Evolutionary conservation across 108 stramenopile species (phyloP).

Genomic region (Nitzschia inconspicua): DNA sequence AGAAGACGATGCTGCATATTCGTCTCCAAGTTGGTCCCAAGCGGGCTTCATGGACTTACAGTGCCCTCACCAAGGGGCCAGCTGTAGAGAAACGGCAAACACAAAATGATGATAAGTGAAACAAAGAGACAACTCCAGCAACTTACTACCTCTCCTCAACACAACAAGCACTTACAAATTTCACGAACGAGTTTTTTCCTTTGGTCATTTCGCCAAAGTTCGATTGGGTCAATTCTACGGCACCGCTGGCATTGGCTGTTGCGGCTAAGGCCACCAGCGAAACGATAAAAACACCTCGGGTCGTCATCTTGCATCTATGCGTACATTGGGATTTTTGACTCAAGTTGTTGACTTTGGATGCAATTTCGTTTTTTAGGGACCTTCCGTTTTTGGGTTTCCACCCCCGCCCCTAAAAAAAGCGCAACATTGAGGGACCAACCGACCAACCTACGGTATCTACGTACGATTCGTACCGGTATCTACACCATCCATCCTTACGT

Average conservation of each 20-base stretch:
- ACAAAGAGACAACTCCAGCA: not conserved
- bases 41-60: conserved; percentile 68
- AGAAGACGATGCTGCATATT: conserved; percentile 63
- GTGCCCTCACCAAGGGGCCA: conserved; percentile 66
- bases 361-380: too few relatives aligned
- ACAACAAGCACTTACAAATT: conserved; percentile 18
- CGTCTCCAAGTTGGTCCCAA: conserved; percentile 68
- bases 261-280: too few relatives aligned
- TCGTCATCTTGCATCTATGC: too few relatives aligned
- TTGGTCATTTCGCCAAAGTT: conserved; percentile 21
- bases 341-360: too few relatives aligned
- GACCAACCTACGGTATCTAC: too few relatives aligned
- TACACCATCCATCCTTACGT: too few relatives aligned
- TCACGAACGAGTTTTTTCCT: conserved; percentile 48
- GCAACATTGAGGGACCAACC: too few relatives aligned
- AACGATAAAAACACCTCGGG: too few relatives aligned
- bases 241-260: conserved; percentile 16
- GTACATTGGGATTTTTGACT: too few relatives aligned
- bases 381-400: too few relatives aligned
- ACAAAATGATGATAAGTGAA: not conserved
- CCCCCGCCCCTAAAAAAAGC: too few relatives aligned
- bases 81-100: not conserved
- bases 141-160: not conserved
- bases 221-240: conserved; percentile 22
- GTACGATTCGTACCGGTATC: too few relatives aligned